Evolutionary conservation across 2,329 filamentous ascomycete genomes (phyloP).

Genomic region (Cladosporium colombiae): DNA sequence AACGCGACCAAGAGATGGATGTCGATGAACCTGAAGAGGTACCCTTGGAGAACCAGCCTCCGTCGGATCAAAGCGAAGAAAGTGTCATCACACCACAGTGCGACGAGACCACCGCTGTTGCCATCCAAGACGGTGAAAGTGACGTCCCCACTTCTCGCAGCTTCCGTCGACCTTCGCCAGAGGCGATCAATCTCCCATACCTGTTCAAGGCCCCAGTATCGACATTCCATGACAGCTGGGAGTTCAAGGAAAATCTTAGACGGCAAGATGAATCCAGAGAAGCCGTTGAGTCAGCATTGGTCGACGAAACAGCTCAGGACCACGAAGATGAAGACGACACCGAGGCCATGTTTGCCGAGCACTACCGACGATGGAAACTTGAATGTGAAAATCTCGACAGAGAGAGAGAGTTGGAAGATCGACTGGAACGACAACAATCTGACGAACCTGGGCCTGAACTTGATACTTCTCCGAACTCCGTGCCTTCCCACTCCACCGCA

Average conservation of each 20-base stretch:
- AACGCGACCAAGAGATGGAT: conserved; percentile 32
- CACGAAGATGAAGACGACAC: conserved; percentile 35
- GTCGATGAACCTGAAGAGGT: conserved; percentile 26
- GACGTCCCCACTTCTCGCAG: conserved; percentile 23
- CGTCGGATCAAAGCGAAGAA: conserved; percentile 34
- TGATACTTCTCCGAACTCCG: conserved; percentile 42
- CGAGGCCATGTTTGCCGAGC: conserved; percentile 37
- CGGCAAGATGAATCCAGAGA: conserved; percentile 38
- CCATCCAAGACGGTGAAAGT: conserved; percentile 30
- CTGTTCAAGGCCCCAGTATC: conserved; percentile 39
- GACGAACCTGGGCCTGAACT: conserved; percentile 43
- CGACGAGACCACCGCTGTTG: conserved; percentile 29
- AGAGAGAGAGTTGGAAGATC: conserved; percentile 42
- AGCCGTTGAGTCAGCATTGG: conserved; percentile 36
- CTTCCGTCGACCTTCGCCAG: conserved; percentile 40
- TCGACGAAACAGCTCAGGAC: conserved; percentile 30
- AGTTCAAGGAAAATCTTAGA: conserved; percentile 39
- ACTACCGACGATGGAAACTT: conserved; percentile 45
- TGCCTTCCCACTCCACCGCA: conserved; percentile 45
- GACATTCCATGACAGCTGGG: conserved; percentile 45
- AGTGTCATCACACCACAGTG: conserved; percentile 37
- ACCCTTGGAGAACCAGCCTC: conserved; percentile 20
- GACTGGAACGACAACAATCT: conserved; percentile 38
- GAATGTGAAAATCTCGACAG: conserved; percentile 45
- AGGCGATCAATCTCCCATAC: conserved; percentile 48